Percentiles rank a stretch among this genome's conserved stretches.
phyloP scores from a whole-genome alignment of 1,284 basidiomycete species.

The Moesziomyces sp. region DNA sequence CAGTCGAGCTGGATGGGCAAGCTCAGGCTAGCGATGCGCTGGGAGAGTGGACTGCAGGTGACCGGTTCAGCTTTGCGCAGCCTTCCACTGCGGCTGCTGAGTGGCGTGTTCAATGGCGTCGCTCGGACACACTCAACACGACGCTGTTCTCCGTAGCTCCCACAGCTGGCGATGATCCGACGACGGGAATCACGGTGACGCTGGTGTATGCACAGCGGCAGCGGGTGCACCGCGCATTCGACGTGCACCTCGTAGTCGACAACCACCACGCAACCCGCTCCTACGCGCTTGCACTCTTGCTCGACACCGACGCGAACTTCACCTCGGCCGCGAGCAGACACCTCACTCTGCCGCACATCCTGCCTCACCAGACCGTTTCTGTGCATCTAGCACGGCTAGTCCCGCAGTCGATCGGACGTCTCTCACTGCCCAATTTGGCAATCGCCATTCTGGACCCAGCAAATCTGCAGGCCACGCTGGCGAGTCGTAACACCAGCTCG shows the following conservation, averaged over 20 bases:
- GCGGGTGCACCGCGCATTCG: constrained; percentile 5
- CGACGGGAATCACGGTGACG: constrained; percentile 4
- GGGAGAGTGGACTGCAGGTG: constrained; percentile 4
- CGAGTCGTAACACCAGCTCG: not conserved
- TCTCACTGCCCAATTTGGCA: constrained; percentile 5
- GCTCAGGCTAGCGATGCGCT: constrained; percentile 4
- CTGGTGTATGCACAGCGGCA: not conserved
- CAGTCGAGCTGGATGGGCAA: not conserved
- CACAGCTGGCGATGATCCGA: not conserved
- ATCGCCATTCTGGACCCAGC: constrained; percentile 7
- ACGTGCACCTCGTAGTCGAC: constrained; percentile 1
- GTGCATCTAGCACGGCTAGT: constrained; percentile 9
- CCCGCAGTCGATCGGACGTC: constrained; percentile 10
- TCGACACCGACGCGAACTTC: constrained; percentile 35
- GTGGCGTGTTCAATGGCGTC: too few species aligned
- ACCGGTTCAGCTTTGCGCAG: constrained; percentile 19
- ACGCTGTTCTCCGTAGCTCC: constrained; percentile 8
- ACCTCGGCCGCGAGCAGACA: constrained; percentile 19
- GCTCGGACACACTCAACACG: not conserved
- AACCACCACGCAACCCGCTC: constrained; percentile 13
- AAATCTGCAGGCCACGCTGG: not conserved
- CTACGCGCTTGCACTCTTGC: constrained; percentile 6
- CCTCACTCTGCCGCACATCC: constrained; percentile 23
- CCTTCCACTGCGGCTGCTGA: too few species aligned
- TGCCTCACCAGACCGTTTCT: constrained; percentile 5